Evolutionary conservation across 2,329 filamentous ascomycete genomes (phyloP).

Genomic region (Fusarium sp.): DNA sequence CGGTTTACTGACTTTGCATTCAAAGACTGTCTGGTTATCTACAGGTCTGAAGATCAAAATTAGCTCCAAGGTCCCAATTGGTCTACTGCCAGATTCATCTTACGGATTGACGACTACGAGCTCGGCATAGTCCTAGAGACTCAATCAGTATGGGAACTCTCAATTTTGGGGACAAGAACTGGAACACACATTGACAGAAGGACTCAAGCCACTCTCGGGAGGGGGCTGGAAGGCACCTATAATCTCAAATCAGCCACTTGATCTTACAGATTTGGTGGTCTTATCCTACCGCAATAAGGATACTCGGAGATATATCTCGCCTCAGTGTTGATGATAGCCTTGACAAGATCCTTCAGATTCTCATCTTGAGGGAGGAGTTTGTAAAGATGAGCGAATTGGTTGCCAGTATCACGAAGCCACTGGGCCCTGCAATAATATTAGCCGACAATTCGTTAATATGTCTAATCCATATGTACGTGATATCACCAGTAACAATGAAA

Average conservation of each 20-base stretch:
- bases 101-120: constrained; percentile 7
- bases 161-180: no score
- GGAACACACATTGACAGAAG: constrained; percentile 20
- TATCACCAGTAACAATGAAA: constrained; percentile 24
- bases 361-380: constrained; percentile 16
- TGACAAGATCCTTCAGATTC: constrained; percentile 12
- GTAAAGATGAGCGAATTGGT: constrained; percentile 27
- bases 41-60: no score
- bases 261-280: no score
- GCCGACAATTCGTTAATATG: accelerated
- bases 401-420: constrained; percentile 22
- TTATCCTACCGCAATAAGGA: constrained; percentile 14
- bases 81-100: accelerated
- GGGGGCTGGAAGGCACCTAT: constrained; percentile 24
- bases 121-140: not conserved
- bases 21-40: constrained; percentile 20
- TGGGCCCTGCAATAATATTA: not conserved
- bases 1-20: constrained; percentile 8
- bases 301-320: constrained; percentile 21
- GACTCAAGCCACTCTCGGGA: constrained; percentile 13
- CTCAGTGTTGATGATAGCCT: constrained; percentile 28
- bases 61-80: no score
- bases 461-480: not conserved
- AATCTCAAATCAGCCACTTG: not conserved
- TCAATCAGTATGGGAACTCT: no score